phyloP scores from a whole-genome alignment of 352 stramenopile genomes.

The Phytophthora podocarpi region DNA sequence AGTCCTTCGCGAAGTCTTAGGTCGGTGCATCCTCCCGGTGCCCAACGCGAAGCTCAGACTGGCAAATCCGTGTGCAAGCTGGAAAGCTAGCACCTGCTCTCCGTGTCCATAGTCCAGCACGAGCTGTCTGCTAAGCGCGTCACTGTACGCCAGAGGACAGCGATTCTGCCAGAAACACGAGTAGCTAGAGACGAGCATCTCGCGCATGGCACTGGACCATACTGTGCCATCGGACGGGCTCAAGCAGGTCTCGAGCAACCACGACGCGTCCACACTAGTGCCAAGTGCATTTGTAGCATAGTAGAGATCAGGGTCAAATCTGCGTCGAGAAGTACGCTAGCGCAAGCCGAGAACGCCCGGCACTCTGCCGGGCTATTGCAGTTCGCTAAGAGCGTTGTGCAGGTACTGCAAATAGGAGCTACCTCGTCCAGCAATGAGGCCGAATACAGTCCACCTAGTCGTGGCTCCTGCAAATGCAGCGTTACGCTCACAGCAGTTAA shows the following conservation, averaged over 20 bases:
- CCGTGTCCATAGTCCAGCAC: constrained; percentile 12
- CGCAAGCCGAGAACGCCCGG: constrained; percentile 16
- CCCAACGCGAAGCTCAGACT: constrained; percentile 22
- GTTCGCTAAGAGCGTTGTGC: background rate
- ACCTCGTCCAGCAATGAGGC: background rate
- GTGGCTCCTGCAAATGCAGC: constrained; percentile 10
- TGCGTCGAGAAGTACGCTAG: constrained; percentile 5
- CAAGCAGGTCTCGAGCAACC: constrained; percentile 22
- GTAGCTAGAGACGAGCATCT: constrained; percentile 15
- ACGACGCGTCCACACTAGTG: constrained; percentile 11
- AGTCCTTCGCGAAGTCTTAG: constrained; percentile 17
- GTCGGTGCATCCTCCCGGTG: constrained; percentile 2
- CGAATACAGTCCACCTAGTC: constrained; percentile 20
- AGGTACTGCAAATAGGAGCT: constrained; percentile 2
- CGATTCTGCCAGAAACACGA: constrained; percentile 16
- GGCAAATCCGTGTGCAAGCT: constrained; percentile 1
- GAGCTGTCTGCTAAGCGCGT: background rate
- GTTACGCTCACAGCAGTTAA: constrained; percentile 1
- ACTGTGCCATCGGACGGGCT: constrained; percentile 22
- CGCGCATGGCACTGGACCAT: constrained; percentile 13
- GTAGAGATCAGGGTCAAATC: constrained; percentile 14
- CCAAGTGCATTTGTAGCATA: background rate
- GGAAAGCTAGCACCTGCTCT: constrained; percentile 15
- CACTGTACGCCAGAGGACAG: constrained; percentile 15
- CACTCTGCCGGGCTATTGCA: constrained; percentile 17